Conservation (phyloP, 306 rosid species). For the Fagus crenata region DNA sequence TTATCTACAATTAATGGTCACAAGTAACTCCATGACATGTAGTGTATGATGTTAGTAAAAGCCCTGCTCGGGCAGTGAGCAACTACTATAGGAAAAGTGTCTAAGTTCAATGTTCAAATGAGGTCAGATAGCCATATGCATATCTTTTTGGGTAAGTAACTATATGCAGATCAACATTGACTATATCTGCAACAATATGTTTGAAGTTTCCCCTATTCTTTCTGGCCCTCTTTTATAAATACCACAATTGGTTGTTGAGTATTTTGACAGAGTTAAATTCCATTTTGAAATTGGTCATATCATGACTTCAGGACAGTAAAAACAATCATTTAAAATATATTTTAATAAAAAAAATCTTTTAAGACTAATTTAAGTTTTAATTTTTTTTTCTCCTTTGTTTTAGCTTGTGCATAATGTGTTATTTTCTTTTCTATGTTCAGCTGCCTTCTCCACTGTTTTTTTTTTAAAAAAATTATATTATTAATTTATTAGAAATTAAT, state of each 20-base stretch:
- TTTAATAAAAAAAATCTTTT: not conserved
- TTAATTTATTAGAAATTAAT: too few relatives aligned
- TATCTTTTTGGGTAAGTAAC: not conserved
- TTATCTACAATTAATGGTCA: too few relatives aligned
- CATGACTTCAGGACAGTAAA: not conserved
- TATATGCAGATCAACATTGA: not conserved
- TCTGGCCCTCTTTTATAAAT: slow-evolving; percentile 5
- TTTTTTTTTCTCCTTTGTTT: too few relatives aligned
- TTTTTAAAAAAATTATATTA: too few relatives aligned
- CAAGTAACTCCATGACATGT: not conserved
- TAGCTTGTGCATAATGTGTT: too few relatives aligned
- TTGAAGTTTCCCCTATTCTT: slow-evolving; percentile 7
- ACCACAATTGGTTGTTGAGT: slow-evolving; percentile 8
- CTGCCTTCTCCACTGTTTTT: too few relatives aligned
- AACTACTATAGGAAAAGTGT: not conserved
- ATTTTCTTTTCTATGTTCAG: too few relatives aligned
- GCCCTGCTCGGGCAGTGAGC: not conserved
- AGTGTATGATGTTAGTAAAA: not conserved
- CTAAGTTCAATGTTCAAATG: not conserved
- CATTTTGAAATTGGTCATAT: not conserved
- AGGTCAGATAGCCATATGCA: not conserved
- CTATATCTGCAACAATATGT: not conserved
- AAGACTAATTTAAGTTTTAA: too few relatives aligned
- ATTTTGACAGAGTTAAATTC: not conserved
- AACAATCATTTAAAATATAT: too few relatives aligned